Evolutionary conservation across 1,139 yeast species (phyloP).

Genomic region (Geotrichum cucujoidarum): DNA sequence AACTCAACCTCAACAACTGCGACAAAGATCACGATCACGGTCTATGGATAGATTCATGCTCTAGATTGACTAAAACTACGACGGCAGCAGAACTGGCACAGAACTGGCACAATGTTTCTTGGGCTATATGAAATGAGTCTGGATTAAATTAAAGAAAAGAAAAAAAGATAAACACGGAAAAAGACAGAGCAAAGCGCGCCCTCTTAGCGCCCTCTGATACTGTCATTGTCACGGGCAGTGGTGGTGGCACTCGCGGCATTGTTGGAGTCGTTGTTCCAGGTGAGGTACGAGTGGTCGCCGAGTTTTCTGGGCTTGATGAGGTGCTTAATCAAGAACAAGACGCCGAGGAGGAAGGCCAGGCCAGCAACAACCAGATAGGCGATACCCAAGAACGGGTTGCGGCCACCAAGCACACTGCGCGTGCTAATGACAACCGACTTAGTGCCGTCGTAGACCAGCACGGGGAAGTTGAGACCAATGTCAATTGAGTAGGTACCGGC

Average conservation of each 20-base stretch:
- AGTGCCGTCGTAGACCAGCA: conserved; percentile 72
- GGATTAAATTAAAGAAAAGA: background rate
- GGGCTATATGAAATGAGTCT: background rate
- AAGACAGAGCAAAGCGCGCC: background rate
- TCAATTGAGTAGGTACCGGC: conserved; percentile 68
- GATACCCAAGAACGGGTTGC: conserved; percentile 79
- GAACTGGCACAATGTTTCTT: too few species aligned
- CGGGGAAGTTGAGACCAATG: conserved; percentile 86
- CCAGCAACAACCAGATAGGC: conserved; percentile 94
- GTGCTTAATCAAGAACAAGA: conserved; percentile 56
- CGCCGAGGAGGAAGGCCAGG: conserved; percentile 60
- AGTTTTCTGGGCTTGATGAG: conserved; percentile 63
- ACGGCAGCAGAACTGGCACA: too few species aligned
- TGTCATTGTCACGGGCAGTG: conserved; percentile 16
- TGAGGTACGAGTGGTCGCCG: conserved; percentile 66
- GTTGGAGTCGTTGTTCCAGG: conserved; percentile 55
- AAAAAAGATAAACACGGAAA: background rate
- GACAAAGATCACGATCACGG: too few species aligned
- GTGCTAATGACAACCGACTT: conserved; percentile 78
- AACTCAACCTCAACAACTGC: too few species aligned
- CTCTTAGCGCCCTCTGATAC: conserved; percentile 13
- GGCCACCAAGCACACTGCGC: conserved; percentile 85
- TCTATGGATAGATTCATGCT: too few species aligned
- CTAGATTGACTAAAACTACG: too few species aligned
- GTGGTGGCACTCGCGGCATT: conserved; percentile 14